Evolutionary conservation across 345 rosid genomes (phyloP), one percentile per base, ranked within the genome.

Genomic region (Moricandia moricandioides): DNA sequence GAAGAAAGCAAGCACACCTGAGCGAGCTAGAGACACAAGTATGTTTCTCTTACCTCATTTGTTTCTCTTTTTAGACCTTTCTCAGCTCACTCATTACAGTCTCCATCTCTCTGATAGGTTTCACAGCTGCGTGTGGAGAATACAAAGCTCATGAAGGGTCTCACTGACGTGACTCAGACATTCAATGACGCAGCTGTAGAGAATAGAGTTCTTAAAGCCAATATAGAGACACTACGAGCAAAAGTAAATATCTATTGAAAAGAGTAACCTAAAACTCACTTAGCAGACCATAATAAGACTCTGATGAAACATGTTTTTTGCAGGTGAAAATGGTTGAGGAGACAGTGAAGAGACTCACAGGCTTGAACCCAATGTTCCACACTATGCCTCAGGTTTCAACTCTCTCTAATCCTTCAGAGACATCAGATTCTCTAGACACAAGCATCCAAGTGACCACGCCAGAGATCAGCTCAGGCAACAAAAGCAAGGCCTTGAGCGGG

Each of bases 301-400:
- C 17, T 47, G n/a, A 27, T 21, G 10, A 35, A 31, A 65, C 52
- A 14, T 64, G 26, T 39, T 61, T 27, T 62, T 65, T 77, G 18
- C 82, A 96, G 99, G 98, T 96, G 66, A 88, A 89, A 84, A 88
- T 96, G 98, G 99, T 97, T 39, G 98, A 91, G 80, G 96, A 96
- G 79, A 76, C 86, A 0, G 96, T 96, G 39, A 90, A 92, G 83
- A 86, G 91, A 73, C 74, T 87, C 74, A 89, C 96, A 8, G 93
- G 96, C 26, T 78, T 89, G 70, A 92, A 83, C 71, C 94, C 88
- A 34, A 9, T 88, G 90, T 73, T 85, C 62, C 97, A 79, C 61
- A 65, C 69, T 12, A 78, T 78, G 57, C 85, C 92, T 33, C 88
- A 83, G 27, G 69, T 83, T 55, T 85, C 91, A 35, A 64, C 86